Evolutionary conservation across 2,329 filamentous ascomycete species (phyloP).

Genomic region (Talaromyces sp.): DNA sequence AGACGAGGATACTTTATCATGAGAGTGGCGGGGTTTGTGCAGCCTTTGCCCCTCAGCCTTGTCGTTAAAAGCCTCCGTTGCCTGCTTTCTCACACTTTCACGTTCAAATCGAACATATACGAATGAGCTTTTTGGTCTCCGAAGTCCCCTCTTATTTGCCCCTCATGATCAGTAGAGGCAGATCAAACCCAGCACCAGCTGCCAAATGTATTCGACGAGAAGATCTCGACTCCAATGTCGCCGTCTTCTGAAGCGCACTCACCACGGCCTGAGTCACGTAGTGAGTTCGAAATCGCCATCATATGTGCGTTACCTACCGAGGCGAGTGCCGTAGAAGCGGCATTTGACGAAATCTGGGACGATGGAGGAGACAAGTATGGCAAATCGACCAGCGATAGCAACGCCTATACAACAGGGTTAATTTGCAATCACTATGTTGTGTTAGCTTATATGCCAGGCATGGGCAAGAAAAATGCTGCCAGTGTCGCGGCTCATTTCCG

Average conservation of each 20-base stretch:
- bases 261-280: background rate
- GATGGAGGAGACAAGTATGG: background rate
- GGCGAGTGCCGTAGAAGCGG: background rate
- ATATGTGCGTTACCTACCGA: conserved; percentile 3
- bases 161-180: background rate
- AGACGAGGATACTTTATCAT: background rate
- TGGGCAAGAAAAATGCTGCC: background rate
- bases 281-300: background rate
- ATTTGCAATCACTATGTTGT: conserved; percentile 38
- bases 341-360: background rate
- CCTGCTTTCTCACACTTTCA: background rate
- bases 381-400: conserved; percentile 24
- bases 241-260: background rate
- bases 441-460: conserved; percentile 26
- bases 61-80: background rate
- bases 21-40: background rate
- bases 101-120: background rate
- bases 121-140: background rate
- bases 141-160: background rate
- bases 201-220: background rate
- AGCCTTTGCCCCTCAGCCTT: background rate
- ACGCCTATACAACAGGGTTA: conserved; percentile 31
- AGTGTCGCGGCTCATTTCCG: conserved; percentile 26
- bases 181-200: background rate
- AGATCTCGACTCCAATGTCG: background rate